Percentiles rank a stretch among this genome's conserved stretches.
Evolutionary conservation across 2,329 filamentous ascomycete species (phyloP).

Genomic region (Hymenoscyphus fraxineus): DNA sequence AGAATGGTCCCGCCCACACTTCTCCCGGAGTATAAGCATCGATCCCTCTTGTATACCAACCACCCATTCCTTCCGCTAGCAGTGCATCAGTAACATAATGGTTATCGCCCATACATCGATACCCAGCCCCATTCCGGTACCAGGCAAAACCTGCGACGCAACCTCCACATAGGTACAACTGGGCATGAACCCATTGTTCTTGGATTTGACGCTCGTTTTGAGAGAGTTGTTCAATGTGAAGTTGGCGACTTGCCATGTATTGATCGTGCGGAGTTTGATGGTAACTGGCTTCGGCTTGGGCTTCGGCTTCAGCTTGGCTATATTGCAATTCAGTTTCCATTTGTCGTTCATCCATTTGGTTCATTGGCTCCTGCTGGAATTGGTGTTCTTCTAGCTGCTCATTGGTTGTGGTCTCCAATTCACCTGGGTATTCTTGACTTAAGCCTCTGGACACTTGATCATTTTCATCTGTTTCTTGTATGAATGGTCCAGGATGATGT

Average conservation of each 20-base stretch:
- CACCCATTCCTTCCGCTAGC: slow-evolving; percentile 23
- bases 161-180: slow-evolving; percentile 8
- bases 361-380: not conserved
- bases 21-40: too few species aligned
- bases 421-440: not conserved
- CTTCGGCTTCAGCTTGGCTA: not conserved
- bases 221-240: slow-evolving; percentile 11
- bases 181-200: slow-evolving; percentile 21
- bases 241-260: slow-evolving; percentile 22
- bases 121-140: slow-evolving; percentile 19
- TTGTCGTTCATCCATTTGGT: not conserved
- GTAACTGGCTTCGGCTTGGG: not conserved
- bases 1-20: too few species aligned
- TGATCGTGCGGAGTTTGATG: slow-evolving; percentile 7
- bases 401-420: not conserved
- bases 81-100: slow-evolving; percentile 23
- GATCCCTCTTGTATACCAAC: not conserved
- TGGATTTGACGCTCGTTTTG: slow-evolving; percentile 17
- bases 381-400: not conserved
- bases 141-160: slow-evolving; percentile 18
- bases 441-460: not conserved
- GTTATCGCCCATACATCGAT: slow-evolving; percentile 19
- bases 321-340: not conserved
- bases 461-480: not conserved
- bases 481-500: not conserved